phyloP scores from a whole-genome alignment of 2,329 filamentous ascomycete genomes.

The Penicillium hordei region DNA sequence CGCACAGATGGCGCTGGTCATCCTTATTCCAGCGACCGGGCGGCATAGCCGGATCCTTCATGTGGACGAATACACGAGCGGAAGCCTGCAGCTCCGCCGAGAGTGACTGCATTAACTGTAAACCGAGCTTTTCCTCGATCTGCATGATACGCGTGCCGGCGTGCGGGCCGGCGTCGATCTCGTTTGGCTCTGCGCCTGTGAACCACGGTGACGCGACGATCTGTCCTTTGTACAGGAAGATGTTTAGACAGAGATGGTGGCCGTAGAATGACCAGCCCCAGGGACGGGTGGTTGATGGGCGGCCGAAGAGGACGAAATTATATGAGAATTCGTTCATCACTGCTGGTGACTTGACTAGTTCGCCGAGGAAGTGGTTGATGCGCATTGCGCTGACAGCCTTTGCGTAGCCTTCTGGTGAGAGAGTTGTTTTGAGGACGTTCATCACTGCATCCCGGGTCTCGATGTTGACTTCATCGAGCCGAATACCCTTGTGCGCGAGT shows the following conservation, averaged over 20 bases:
- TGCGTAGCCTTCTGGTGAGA: constrained; percentile 69
- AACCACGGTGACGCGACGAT: constrained; percentile 73
- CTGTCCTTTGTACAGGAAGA: constrained; percentile 65
- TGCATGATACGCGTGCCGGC: constrained; percentile 66
- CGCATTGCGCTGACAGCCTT: constrained; percentile 71
- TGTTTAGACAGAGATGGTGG: constrained; percentile 72
- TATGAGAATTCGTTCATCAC: constrained; percentile 76
- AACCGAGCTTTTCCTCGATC: constrained; percentile 62
- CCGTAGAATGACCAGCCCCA: constrained; percentile 78
- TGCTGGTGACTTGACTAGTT: constrained; percentile 60
- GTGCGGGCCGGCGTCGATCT: constrained; percentile 65
- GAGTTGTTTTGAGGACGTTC: constrained; percentile 55
- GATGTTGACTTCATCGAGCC: constrained; percentile 62
- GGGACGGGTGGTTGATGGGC: constrained; percentile 55
- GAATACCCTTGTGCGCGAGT: constrained; percentile 65
- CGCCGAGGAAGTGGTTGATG: constrained; percentile 72
- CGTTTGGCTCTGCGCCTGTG: constrained; percentile 75
- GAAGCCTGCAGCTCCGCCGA: constrained; percentile 44
- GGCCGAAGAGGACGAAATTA: constrained; percentile 71
- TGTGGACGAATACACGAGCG: constrained; percentile 59
- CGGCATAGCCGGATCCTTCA: constrained; percentile 66
- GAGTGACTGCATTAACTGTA: constrained; percentile 69
- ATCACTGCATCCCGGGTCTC: constrained; percentile 54
- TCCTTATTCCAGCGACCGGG: constrained; percentile 70
- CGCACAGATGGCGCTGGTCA: constrained; percentile 75